Evolutionary conservation across 2,329 filamentous ascomycete genomes (phyloP), one percentile per base, ranked within the genome.

Genomic region (Talaromyces sp.): DNA sequence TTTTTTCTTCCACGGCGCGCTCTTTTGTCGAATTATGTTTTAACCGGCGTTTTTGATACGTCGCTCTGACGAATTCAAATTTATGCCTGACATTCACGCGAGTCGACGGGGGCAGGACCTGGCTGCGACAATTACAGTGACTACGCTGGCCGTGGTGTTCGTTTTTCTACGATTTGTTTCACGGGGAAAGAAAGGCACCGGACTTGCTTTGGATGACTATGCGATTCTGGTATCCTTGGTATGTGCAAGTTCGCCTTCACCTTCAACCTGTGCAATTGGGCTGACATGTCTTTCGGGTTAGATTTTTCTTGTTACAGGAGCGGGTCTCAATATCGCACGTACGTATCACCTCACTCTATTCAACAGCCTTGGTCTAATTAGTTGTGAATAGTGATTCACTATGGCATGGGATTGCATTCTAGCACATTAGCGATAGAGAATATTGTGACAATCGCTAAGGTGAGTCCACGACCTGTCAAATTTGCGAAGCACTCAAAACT

Each of bases 361-460:
- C 9, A 14, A 20, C 6, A 9, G 32, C 39, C 13, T 11, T 4
- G 17, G n/a, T 27, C 43, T 50, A 46, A 58, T 19, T n/a, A 3
- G 2, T 7, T 33, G 17, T n/a, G 24, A n/a, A 22, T 29, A 58
- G 57, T 54, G 41, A 56, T 52, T 14, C 5, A 54, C 11, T 54
- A 46, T 30, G 53, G 56, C 8, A 49, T 60, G 57, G 57, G 49
- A 1, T 30, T 45, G 13, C 56, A 51, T 37, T 47, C 58, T 1
- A 36, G 35, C 14, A 32, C 17, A 9, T 17, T 61, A 2, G 37
- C 54, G 1, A 24, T 19, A 1, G 8, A 33, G 27, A 56, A 49
- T 7, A 24, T 52, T 3, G 39, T 51, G 27, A 57, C 40, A 24
- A 55, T 57, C 13, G 45, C 43, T 19, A 57, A 59, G 49, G 52